Evolutionary conservation across 2,329 filamentous ascomycete species (phyloP).

Genomic region (Fusarium marasasianum): DNA sequence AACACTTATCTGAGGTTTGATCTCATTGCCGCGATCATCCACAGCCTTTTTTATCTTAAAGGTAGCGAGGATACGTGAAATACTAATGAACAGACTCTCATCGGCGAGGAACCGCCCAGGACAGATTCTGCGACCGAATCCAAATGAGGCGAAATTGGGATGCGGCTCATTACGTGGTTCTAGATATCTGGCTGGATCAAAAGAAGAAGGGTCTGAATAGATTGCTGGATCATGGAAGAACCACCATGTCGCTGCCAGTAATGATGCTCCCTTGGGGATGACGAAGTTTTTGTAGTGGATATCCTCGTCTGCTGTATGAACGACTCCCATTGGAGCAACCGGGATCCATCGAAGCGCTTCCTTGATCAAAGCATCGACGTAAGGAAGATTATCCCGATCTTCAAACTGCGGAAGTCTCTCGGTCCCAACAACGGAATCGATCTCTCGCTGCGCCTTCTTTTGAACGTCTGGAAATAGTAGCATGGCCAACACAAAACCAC

Average conservation of each 20-base stretch:
- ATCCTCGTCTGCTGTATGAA: constrained; percentile 47
- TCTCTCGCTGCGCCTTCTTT: constrained; percentile 36
- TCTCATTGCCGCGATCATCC: neutral
- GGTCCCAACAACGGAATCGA: constrained; percentile 35
- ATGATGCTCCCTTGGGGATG: constrained; percentile 34
- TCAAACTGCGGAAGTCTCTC: constrained; percentile 36
- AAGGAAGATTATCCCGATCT: constrained; percentile 41
- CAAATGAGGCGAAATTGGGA: neutral
- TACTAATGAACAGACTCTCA: neutral
- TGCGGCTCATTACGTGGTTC: constrained; percentile 6
- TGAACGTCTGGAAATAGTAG: constrained; percentile 23
- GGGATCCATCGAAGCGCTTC: constrained; percentile 42
- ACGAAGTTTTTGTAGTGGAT: constrained; percentile 21
- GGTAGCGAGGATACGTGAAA: neutral
- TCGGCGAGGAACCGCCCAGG: neutral
- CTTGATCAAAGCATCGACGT: constrained; percentile 42
- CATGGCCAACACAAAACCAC: constrained; percentile 27
- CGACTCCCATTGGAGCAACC: constrained; percentile 46
- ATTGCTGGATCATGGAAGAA: constrained; percentile 70
- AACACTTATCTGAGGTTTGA: neutral
- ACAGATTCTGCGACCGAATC: constrained; percentile 9
- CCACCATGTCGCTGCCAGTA: constrained; percentile 36
- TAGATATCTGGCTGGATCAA: constrained; percentile 38
- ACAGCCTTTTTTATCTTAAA: neutral
- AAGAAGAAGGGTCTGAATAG: constrained; percentile 57